A percentile compares a stretch with the other conserved stretches of the same genome.
Evolutionary conservation across 2,329 filamentous ascomycete genomes (phyloP).

Genomic region (Lecanicillium sp.): DNA sequence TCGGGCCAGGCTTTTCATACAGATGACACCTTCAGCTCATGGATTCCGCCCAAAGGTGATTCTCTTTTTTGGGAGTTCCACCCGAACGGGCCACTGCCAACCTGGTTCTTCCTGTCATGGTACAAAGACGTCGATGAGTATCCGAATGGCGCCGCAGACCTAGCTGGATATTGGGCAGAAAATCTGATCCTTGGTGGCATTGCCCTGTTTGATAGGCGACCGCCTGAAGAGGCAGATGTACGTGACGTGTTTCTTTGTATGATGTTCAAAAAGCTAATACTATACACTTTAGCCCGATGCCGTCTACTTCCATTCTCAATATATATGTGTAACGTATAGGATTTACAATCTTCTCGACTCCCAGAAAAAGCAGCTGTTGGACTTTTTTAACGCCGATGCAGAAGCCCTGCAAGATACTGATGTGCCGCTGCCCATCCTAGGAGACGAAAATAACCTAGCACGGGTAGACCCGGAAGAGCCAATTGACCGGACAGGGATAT

Average conservation of each 20-base stretch:
- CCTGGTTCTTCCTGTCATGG: conserved; percentile 17
- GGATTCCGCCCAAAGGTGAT: conserved; percentile 13
- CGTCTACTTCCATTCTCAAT: conserved; percentile 12
- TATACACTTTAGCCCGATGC: no score
- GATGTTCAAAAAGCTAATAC: neutral
- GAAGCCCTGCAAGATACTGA: neutral
- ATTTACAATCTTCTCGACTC: conserved; percentile 13
- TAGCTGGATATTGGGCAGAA: conserved; percentile 15
- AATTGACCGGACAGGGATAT: conserved; percentile 15
- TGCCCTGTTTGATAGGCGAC: conserved; percentile 5
- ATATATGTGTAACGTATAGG: conserved; percentile 9
- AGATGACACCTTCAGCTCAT: conserved; percentile 14
- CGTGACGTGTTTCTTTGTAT: neutral
- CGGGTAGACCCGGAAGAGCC: conserved; percentile 19
- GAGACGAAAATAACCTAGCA: conserved; percentile 11
- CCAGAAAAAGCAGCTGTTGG: conserved; percentile 12
- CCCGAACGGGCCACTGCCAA: no score
- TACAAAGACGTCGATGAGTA: conserved; percentile 12
- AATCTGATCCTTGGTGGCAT: conserved; percentile 9
- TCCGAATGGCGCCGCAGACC: conserved; percentile 11
- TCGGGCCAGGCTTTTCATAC: conserved; percentile 14
- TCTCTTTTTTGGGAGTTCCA: neutral
- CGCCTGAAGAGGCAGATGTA: neutral
- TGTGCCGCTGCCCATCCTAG: conserved; percentile 13
- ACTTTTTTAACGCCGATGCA: conserved; percentile 8